Base-by-base conservation (phyloP, 148 eudicot species). In the Rhododendron griersonianum region DNA sequence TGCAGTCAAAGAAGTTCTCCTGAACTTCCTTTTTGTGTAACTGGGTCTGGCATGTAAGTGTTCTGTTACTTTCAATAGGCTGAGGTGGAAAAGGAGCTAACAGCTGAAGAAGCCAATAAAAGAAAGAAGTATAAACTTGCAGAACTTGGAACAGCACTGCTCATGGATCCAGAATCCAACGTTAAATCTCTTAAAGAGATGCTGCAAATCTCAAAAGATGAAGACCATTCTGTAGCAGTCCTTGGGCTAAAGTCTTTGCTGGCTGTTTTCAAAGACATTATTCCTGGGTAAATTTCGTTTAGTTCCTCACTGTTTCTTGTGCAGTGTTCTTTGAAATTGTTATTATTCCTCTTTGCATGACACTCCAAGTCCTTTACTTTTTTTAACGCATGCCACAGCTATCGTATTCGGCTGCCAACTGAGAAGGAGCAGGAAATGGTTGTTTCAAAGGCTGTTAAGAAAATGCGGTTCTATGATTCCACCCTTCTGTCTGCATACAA, bases 341-440 rank as follows among this genome's bases (percentile, higher is more conserved):
- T 83, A 1, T 69, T 25, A 18, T 23, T 83, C 51, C 50, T 82
- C 9, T 81, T 33, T 30, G 25, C 87, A 55, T 87, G 77, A n/a
- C 19, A 57, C 25, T 84, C 67, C 25, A 47, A 30, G 23, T 83
- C 23, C 50, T 85, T 48, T 80, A 75, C 9, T 73, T 81, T 59
- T 74, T 85, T 57, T 85, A 57, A 55, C 86, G 77, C 76, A 50
- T 83, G 44, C 80, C 80, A 88, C 94, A 96, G 99, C 37, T 95
- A 92, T 82, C 98, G 98, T 30, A 94, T 97, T 87, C 91, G 99
- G 93, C 94, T 97, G 87, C 99, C 98, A 39, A 97, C 99, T 80
- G 98, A 93, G 87, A 97, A 97, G 88, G 99, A 97, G 92, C 90
- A 84, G 85, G 95, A 92, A 88, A 93, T 94, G 98, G 90, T 81